Evolutionary conservation across 2,329 filamentous ascomycete genomes (phyloP).

Genomic region (Epichloe festucae): DNA sequence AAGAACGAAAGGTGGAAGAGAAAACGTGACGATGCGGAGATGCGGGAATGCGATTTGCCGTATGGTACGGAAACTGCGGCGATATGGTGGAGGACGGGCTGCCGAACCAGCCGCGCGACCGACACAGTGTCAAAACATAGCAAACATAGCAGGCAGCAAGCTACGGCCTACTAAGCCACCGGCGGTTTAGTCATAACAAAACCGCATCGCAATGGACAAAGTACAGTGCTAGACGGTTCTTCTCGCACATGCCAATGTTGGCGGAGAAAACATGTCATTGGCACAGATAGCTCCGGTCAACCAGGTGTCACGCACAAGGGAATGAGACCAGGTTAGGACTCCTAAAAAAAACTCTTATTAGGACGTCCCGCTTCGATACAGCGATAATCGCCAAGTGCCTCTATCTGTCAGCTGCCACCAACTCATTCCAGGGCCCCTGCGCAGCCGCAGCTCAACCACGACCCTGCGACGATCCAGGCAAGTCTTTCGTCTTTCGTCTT

Average conservation of each 20-base stretch:
- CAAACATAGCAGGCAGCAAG: not conserved
- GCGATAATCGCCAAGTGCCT: no score
- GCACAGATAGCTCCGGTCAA: no score
- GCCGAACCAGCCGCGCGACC: conserved; percentile 2
- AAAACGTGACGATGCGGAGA: not conserved
- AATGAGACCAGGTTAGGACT: no score
- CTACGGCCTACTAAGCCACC: no score
- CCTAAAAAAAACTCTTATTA: no score
- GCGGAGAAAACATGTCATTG: not conserved
- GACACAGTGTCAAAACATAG: not conserved
- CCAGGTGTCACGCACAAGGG: no score
- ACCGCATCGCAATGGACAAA: not conserved
- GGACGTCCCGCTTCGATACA: no score
- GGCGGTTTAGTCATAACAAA: no score
- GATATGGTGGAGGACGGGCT: not conserved
- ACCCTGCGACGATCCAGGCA: not conserved
- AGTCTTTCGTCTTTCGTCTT: no score
- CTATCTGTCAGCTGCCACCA: no score
- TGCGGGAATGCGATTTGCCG: not conserved
- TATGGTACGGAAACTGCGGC: not conserved
- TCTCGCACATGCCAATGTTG: not conserved
- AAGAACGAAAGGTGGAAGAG: not conserved
- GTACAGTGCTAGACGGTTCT: not conserved
- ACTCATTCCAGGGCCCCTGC: no score
- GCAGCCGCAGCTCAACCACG: not conserved